Evolutionary conservation across 176 grass and related monocot species (phyloP).

Genomic region (Lolium rigidum): DNA sequence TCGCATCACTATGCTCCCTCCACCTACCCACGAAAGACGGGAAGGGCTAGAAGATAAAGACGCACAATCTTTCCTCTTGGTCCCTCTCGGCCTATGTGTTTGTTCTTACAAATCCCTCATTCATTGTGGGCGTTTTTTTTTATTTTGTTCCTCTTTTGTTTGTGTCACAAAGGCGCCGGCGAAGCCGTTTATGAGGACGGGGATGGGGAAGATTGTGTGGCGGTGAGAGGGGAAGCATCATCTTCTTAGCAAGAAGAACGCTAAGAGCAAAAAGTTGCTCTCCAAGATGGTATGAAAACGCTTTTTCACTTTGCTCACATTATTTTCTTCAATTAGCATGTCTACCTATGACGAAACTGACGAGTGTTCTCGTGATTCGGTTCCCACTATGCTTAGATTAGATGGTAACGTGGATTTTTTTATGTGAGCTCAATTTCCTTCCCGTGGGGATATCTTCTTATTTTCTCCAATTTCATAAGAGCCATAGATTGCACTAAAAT

Average conservation of each 20-base stretch:
- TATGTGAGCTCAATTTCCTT: background rate
- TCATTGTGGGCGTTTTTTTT: background rate
- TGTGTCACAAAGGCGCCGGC: slow-evolving; percentile 55
- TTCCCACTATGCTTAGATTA: background rate
- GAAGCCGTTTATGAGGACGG: slow-evolving; percentile 82
- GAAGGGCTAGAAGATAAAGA: slow-evolving; percentile 89
- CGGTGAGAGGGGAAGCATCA: slow-evolving; percentile 82
- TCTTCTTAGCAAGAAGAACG: slow-evolving; percentile 87
- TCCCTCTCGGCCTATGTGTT: background rate
- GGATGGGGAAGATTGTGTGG: slow-evolving; percentile 79
- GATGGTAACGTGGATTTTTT: background rate
- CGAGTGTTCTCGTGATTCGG: background rate
- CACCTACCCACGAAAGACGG: slow-evolving; percentile 36
- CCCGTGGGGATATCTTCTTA: no score
- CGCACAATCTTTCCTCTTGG: slow-evolving; percentile 62
- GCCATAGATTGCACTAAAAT: no score
- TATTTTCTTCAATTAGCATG: background rate
- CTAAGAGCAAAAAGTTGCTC: slow-evolving; percentile 83
- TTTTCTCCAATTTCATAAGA: no score
- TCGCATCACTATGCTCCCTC: no score
- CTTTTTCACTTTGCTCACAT: slow-evolving; percentile 3
- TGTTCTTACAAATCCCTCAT: background rate
- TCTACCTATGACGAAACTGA: background rate
- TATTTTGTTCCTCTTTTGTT: slow-evolving; percentile 10
- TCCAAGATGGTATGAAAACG: slow-evolving; percentile 70